Evolutionary conservation across 1,284 basidiomycete genomes (phyloP), one percentile per base, ranked within the genome.

Genomic region (Apiotrichum veenhuisii): DNA sequence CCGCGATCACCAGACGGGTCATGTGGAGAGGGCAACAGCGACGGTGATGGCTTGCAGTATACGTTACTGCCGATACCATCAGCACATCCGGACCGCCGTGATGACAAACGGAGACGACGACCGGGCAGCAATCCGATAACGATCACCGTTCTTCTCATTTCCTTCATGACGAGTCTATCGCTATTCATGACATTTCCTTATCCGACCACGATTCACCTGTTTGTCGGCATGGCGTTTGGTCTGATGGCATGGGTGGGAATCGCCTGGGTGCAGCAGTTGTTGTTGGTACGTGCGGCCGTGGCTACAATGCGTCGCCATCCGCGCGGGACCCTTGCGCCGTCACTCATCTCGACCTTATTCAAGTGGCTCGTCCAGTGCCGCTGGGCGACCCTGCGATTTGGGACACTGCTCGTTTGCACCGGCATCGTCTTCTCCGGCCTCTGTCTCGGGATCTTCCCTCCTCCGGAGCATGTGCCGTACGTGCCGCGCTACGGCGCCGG

Each of bases 181-280:
- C 44, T 69, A n/a, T 59, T 65, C 54, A 33, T 64, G 54, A 45
- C 58, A 20, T 72, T 64, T 54, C 66, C 68, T 26, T 69, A 68
- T 57, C 68, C 68, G 14, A 70, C 68, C 18, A 70, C 70, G 2
- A 58, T 72, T 26, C 70, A 64, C 22, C 51, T 64, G n/a, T 70
- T 67, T 47, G 25, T 71, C 46, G 48, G 57, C 2, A 20, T 61
- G 3, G 58, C 52, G 9, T 18, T 64, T 10, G 57, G 51, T 17
- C 34, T 69, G 27, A 30, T 46, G 11, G 17, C 45, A 5, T 70
- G 68, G 70, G 57, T 57, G 1, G 11, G 55, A 7, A n/a, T 55
- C 15, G 43, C 43, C 15, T 68, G 65, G 66, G 15, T 30, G 0
- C 47, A 50, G 5, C 33, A 64, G 9, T 37, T 57, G 26, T 46